Conservation (phyloP, 768 basidiomycete species). For the Phaeolepiota aurea region DNA sequence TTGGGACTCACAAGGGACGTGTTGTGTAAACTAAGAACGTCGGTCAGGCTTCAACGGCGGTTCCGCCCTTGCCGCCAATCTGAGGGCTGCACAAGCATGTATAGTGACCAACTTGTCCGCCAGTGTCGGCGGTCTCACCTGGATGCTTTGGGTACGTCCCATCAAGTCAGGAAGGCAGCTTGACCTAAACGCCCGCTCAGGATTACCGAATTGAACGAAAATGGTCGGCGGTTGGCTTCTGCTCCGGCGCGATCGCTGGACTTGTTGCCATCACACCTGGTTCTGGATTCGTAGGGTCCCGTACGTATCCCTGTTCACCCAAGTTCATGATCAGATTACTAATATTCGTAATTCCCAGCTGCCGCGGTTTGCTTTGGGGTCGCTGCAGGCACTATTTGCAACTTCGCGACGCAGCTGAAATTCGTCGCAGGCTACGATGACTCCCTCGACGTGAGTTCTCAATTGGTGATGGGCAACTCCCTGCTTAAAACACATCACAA, state of each 20-base stretch:
- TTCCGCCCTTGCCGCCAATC: constrained; percentile 80
- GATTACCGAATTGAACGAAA: constrained; percentile 92
- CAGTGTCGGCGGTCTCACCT: constrained; percentile 78
- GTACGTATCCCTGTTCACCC: constrained; percentile 42
- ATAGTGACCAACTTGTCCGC: constrained; percentile 93
- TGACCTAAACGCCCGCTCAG: no score
- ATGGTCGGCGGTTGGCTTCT: constrained; percentile 92
- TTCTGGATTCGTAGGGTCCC: constrained; percentile 74
- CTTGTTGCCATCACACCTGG: constrained; percentile 85
- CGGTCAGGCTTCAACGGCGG: constrained; percentile 76
- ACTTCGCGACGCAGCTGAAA: constrained; percentile 95
- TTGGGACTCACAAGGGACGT: no score
- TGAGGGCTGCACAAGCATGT: constrained; percentile 82
- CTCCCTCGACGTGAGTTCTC: constrained; percentile 58
- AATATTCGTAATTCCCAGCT: constrained; percentile 27
- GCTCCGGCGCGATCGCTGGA: constrained; percentile 88
- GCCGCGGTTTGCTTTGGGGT: constrained; percentile 87
- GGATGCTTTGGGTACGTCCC: constrained; percentile 80
- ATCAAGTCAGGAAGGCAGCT: no score
- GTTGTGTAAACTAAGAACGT: neutral
- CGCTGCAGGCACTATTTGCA: constrained; percentile 80
- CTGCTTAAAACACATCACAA: constrained; percentile 18
- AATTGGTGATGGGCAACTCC: neutral
- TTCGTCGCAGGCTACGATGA: constrained; percentile 72
- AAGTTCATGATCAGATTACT: neutral